Conservation (phyloP, 768 basidiomycete species). For the Nevesoporus exiguus region DNA sequence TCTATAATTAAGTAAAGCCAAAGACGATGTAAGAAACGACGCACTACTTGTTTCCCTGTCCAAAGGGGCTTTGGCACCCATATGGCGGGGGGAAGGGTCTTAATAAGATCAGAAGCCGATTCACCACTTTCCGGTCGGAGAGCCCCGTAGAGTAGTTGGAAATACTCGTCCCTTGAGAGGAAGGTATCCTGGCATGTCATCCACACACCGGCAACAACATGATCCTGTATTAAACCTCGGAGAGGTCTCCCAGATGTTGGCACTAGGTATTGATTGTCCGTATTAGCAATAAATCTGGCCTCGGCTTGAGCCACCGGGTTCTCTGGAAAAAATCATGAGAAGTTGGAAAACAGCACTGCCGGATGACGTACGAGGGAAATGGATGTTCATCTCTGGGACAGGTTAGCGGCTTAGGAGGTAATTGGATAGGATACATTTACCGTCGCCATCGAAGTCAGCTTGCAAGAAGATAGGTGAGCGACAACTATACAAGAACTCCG, state of each 20-base stretch:
- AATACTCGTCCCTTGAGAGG: conserved; percentile 94
- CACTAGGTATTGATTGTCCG: conserved; percentile 98
- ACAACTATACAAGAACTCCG: conserved; percentile 3
- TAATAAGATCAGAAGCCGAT: conserved; percentile 51
- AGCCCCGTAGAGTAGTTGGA: conserved; percentile 93
- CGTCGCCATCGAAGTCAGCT: conserved; percentile 94
- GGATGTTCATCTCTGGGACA: conserved; percentile 92
- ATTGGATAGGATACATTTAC: conserved; percentile 36
- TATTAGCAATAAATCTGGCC: conserved; percentile 92
- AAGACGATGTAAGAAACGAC: conserved; percentile 21
- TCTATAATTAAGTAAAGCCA: not conserved
- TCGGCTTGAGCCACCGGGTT: conserved; percentile 95
- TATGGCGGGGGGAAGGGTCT: conserved; percentile 86
- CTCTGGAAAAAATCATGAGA: conserved; percentile 46
- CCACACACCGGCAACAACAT: conserved; percentile 98
- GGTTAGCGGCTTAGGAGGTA: conserved; percentile 1
- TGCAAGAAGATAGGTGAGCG: conserved; percentile 8
- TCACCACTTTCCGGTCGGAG: conserved; percentile 83
- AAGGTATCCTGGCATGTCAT: conserved; percentile 96
- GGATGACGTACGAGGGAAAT: conserved; percentile 83
- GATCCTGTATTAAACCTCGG: conserved; percentile 97
- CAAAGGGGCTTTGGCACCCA: conserved; percentile 90
- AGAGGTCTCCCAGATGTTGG: conserved; percentile 98
- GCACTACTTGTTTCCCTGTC: conserved; percentile 97
- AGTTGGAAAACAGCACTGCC: not conserved